These are phyloP conservation scores for Byssochlamys sp. DNA, from an alignment of 2,329 filamentous ascomycete species.

Conservation along the genomic window DNA sequence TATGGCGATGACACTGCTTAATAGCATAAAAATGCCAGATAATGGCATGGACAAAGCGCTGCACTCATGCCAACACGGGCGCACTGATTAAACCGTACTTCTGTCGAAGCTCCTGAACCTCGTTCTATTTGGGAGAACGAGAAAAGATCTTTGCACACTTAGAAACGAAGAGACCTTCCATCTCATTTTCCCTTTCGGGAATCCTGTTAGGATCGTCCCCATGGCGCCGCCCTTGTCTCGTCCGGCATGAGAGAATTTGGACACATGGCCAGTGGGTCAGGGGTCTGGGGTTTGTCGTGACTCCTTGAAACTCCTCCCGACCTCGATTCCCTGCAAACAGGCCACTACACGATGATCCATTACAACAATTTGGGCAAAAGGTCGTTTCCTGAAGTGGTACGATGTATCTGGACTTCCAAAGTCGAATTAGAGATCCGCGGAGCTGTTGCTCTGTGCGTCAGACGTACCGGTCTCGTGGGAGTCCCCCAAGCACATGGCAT, in stretches of 20 bases:
- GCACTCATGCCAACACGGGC: not conserved
- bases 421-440: not conserved
- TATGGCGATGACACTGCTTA: not conserved
- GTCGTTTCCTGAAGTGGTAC: not conserved
- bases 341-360: not conserved
- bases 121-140: not conserved
- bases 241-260: not conserved
- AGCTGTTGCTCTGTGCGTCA: not conserved
- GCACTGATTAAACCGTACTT: not conserved
- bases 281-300: not conserved
- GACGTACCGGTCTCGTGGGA: not conserved
- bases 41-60: not conserved
- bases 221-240: not conserved
- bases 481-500: not conserved
- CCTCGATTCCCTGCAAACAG: not conserved
- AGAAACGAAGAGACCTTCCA: not conserved
- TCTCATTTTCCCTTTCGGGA: not conserved
- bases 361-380: not conserved
- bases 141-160: not conserved
- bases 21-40: too few species aligned
- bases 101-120: not conserved
- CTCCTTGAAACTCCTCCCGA: not conserved
- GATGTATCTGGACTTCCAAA: not conserved
- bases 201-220: not conserved
- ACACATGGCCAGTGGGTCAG: not conserved